These are phyloP conservation scores for Knoxdaviesia proteae DNA, from an alignment of 2,329 filamentous ascomycete species.

Conservation along the genomic window DNA sequence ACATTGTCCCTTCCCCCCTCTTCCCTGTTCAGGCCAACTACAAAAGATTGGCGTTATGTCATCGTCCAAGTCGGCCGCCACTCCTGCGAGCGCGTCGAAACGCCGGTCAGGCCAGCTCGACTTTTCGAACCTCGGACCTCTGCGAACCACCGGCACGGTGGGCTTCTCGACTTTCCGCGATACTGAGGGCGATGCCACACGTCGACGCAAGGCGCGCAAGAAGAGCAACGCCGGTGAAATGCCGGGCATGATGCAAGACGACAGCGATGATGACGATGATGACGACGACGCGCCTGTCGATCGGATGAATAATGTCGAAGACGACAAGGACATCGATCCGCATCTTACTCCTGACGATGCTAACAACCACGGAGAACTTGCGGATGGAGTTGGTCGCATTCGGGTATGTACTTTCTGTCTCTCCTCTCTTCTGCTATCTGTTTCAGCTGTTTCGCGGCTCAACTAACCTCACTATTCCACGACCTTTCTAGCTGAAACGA, in stretches of 20 bases:
- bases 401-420: slow-evolving; percentile 31
- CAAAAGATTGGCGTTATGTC: slow-evolving; percentile 86
- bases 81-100: slow-evolving; percentile 42
- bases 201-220: slow-evolving; percentile 38
- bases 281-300: slow-evolving; percentile 40
- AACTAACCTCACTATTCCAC: no score
- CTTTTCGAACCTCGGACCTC: slow-evolving; percentile 63
- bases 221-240: slow-evolving; percentile 37
- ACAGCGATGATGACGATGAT: slow-evolving; percentile 57
- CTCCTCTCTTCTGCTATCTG: no score
- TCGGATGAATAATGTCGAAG: slow-evolving; percentile 44
- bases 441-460: neutral
- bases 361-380: slow-evolving; percentile 51
- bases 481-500: slow-evolving; percentile 44
- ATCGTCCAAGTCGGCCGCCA: slow-evolving; percentile 41
- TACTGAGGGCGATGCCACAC: slow-evolving; percentile 29
- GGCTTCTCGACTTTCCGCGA: slow-evolving; percentile 82
- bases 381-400: slow-evolving; percentile 65
- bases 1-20: neutral
- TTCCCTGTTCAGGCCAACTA: slow-evolving; percentile 48
- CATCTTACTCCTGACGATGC: slow-evolving; percentile 51
- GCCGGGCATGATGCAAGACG: slow-evolving; percentile 36
- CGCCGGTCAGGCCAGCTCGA: slow-evolving; percentile 67
- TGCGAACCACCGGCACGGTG: slow-evolving; percentile 72
- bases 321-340: slow-evolving; percentile 36